Evolutionary conservation across 2,329 filamentous ascomycete genomes (phyloP).

Genomic region (Talaromyces sp.): DNA sequence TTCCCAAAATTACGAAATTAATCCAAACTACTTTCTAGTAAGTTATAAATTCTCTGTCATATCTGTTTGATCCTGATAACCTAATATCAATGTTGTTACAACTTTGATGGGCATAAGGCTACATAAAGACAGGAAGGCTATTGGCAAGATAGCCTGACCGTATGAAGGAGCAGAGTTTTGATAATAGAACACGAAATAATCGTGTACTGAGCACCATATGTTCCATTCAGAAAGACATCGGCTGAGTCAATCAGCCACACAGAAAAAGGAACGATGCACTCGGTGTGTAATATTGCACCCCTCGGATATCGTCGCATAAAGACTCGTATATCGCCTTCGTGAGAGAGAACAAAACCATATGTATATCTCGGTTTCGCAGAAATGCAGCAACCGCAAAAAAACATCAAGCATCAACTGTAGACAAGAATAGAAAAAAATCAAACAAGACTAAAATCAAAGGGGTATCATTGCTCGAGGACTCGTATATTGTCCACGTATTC

Average conservation of each 20-base stretch:
- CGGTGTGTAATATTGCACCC: slow-evolving; percentile 21
- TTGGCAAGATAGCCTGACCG: background rate
- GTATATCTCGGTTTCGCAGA: slow-evolving; percentile 16
- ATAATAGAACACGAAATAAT: slow-evolving; percentile 19
- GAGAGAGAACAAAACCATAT: slow-evolving; percentile 10
- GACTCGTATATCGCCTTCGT: slow-evolving; percentile 26
- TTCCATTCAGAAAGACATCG: slow-evolving; percentile 19
- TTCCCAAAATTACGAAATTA: background rate
- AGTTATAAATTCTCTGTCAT: background rate
- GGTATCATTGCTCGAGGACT: slow-evolving; percentile 42
- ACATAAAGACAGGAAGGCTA: slow-evolving; percentile 9
- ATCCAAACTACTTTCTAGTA: no score
- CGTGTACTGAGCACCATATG: slow-evolving; percentile 28
- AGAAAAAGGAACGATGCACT: background rate
- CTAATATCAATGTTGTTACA: background rate
- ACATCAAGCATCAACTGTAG: slow-evolving; percentile 18
- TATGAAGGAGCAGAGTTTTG: background rate
- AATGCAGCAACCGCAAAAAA: slow-evolving; percentile 15
- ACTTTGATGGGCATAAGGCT: background rate
- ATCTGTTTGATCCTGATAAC: background rate
- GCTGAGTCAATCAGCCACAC: background rate
- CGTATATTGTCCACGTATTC: slow-evolving; percentile 41
- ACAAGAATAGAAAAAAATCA: slow-evolving; percentile 18
- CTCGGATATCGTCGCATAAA: slow-evolving; percentile 19
- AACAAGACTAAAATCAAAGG: slow-evolving; percentile 26